Base-by-base conservation (phyloP, 1,284 basidiomycete species). In the Mrakiaceae sp. region DNA sequence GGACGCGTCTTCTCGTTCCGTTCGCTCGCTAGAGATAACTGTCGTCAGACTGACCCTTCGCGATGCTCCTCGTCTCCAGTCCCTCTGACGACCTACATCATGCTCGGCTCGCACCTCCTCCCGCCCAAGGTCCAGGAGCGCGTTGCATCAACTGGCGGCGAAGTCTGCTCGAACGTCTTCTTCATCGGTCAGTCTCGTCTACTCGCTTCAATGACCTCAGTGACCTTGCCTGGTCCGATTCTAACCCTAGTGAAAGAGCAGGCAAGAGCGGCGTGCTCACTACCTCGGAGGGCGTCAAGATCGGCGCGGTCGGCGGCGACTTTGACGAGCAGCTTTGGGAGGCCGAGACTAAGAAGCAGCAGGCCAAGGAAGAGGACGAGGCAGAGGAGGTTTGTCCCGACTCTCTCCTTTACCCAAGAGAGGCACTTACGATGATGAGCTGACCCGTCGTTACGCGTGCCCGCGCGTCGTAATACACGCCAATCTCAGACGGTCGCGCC, bases 71-170 rank as follows among this genome's bases (percentile, higher is more conserved):
- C 27, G 39, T 40, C 66, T 60, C 5, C 71, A 88, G 90, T 87
- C 49, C 90, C 95, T 5, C 78, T 96, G 39, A 86, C 90, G 69
- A 94, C 91, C 65, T 98, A 97, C 78, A 86, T 97, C 69, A 92
- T 90, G 81, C 84, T 90, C 74, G 94, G 90, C 42, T 83, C 84
- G 66, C 78, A 84, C 69, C 82, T 84, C 1, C 76, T 96, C 16
- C 90, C 93, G 2, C 77, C 81, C 47, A 74, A 78, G 47, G 84
- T 95, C 5, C 81, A 88, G 66, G 84, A 86, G 68, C 87, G 84
- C 72, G 86, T 90, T 69, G 80, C 83, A 14, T 81, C 83, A 70
- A 86, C 85, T 0, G 84, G 85, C 2, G 88, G 89, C 40, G 85
- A 92, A 72, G 73, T 97, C 27, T 85, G 84, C 71, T 82, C 83